Evolutionary conservation across 2,329 filamentous ascomycete genomes (phyloP), one percentile per base, ranked within the genome.

Genomic region (Fusarium humuli): DNA sequence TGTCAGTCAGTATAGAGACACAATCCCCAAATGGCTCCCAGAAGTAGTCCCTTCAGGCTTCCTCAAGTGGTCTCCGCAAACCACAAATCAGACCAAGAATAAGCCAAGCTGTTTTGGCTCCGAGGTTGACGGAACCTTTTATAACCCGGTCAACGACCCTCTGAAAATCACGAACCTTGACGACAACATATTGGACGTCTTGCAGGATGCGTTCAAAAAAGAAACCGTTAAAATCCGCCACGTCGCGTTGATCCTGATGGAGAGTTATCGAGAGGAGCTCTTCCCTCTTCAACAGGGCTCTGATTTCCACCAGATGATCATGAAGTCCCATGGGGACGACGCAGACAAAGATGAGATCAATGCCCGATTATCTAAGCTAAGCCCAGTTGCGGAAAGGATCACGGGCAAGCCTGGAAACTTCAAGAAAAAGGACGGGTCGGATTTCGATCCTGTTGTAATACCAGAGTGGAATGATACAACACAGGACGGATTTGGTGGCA

Each of bases 261-360:
- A 84, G 66, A 83, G 82, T 41, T 81, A 80, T 2, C 77, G 83
- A 14, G 79, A 80, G 13, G 82, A 84, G 47, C 78, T 84, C 2
- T 84, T 84, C 56, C 83, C 83, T 2, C 67, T 84, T 20, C 81
- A 81, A 37, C 79, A 80, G 50, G 76, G 76, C 5, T 81, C 79
- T 14, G 73, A 79, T 27, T 79, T 82, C 22, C 79, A 78, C 61
- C 73, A 79, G 4, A 77, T 77, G 1, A 73, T 81, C 5, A 57
- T 72, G 11, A 58, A 76, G 1, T 80, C 80, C 1, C 75, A 76
- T 32, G 72, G 75, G 22, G 57, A 56, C 7, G 72, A 56, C 7
- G 72, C 78, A 9, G 66, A 67, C n/a, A 44, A 46, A 5, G 67
- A 70, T 14, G 66, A 73, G 4, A 72, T 81, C 3, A 73, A 76